These are phyloP conservation scores for Boletus sp. DNA, from an alignment of 768 basidiomycete species.

Conservation along the genomic window DNA sequence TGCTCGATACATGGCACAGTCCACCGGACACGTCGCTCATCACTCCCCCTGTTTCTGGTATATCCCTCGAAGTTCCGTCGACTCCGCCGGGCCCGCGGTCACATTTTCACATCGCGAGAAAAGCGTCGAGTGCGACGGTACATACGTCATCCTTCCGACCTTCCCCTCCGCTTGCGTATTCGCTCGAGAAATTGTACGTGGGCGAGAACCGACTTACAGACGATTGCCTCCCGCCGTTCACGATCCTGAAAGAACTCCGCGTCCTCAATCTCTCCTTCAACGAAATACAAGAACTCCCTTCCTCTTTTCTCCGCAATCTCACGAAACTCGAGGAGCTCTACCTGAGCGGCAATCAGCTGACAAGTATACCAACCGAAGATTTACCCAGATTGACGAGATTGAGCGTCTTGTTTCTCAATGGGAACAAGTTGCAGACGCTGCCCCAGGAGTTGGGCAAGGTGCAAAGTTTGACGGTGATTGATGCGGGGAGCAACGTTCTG, in stretches of 20 bases:
- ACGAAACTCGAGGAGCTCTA: constrained; percentile 79
- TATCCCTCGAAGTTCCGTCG: constrained; percentile 19
- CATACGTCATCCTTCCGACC: constrained; percentile 28
- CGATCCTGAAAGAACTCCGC: constrained; percentile 69
- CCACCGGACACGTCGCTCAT: constrained; percentile 43
- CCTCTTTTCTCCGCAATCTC: constrained; percentile 69
- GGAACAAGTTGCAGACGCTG: constrained; percentile 88
- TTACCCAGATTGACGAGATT: constrained; percentile 67
- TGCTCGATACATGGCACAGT: constrained; percentile 69
- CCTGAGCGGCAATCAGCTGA: constrained; percentile 92
- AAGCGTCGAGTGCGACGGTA: constrained; percentile 34
- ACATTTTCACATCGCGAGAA: constrained; percentile 24
- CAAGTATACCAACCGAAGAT: constrained; percentile 87
- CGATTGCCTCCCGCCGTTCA: constrained; percentile 71
- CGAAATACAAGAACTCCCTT: constrained; percentile 84
- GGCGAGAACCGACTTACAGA: constrained; percentile 88
- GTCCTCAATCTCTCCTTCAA: constrained; percentile 95
- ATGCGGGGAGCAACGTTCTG: constrained; percentile 89
- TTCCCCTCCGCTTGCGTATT: constrained; percentile 60
- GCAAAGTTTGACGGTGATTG: constrained; percentile 71
- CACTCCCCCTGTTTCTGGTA: constrained; percentile 20
- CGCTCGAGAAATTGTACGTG: constrained; percentile 76
- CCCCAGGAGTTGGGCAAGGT: constrained; percentile 89
- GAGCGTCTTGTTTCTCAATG: constrained; percentile 82
- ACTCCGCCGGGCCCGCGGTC: constrained; percentile 14